A percentile compares a stretch with the other conserved stretches of the same genome.
Evolutionary conservation across 2,329 filamentous ascomycete genomes (phyloP).

Genomic region (Ilyonectria mors-panacis): DNA sequence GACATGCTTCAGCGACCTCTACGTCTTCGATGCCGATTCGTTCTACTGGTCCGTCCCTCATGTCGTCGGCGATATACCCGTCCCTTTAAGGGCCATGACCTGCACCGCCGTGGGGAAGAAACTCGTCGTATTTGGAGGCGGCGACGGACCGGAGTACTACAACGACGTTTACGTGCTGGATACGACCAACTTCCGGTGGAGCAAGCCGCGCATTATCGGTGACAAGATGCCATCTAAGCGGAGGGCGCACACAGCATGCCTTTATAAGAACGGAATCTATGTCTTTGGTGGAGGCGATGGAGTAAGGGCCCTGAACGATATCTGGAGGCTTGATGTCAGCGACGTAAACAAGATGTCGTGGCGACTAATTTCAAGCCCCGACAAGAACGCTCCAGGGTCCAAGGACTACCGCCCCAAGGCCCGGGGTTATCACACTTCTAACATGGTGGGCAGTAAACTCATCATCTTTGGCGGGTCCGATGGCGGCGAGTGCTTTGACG

Average conservation of each 20-base stretch:
- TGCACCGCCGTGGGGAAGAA: slow-evolving; percentile 80
- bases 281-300: slow-evolving; percentile 81
- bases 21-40: slow-evolving; percentile 78
- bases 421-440: slow-evolving; percentile 79
- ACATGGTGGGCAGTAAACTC: slow-evolving; percentile 80
- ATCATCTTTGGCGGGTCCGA: slow-evolving; percentile 81
- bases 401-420: slow-evolving; percentile 70
- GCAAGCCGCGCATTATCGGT: slow-evolving; percentile 71
- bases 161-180: slow-evolving; percentile 82
- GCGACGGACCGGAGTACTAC: slow-evolving; percentile 79
- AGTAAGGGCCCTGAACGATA: slow-evolving; percentile 78
- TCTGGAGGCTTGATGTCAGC: slow-evolving; percentile 79
- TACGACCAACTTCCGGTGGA: slow-evolving; percentile 78
- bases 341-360: slow-evolving; percentile 78
- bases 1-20: slow-evolving; percentile 78
- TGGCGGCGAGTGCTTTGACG: slow-evolving; percentile 79
- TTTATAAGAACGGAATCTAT: slow-evolving; percentile 80
- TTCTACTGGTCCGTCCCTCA: slow-evolving; percentile 79
- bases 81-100: slow-evolving; percentile 79
- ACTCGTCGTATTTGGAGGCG: slow-evolving; percentile 78
- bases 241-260: slow-evolving; percentile 78
- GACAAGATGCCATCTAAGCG: slow-evolving; percentile 73
- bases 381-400: slow-evolving; percentile 50
- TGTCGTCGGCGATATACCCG: slow-evolving; percentile 75
- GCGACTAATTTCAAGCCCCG: slow-evolving; percentile 72